These are phyloP conservation scores for Pholiota conissans DNA, from an alignment of 768 basidiomycete genomes.

Conservation along the genomic window DNA sequence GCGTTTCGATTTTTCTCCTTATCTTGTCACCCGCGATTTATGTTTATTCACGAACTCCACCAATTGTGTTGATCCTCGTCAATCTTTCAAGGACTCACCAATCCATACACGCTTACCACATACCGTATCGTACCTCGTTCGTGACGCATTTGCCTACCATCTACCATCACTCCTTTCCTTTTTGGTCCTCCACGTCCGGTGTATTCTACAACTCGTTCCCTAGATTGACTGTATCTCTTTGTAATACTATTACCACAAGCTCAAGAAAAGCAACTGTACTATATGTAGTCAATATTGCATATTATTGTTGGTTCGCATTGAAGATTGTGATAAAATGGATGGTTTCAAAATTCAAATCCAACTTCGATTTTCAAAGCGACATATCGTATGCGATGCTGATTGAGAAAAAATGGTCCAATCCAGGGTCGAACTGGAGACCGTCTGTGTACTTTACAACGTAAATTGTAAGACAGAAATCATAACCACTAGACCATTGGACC, in stretches of 20 bases:
- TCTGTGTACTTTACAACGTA: background rate
- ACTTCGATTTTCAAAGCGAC: too few relatives aligned
- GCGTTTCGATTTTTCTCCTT: background rate
- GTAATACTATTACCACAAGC: background rate
- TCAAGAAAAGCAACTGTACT: constrained; percentile 4
- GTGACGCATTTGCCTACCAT: background rate
- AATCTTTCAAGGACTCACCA: background rate
- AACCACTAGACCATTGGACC: constrained; percentile 7
- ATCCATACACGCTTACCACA: background rate
- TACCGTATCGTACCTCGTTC: background rate
- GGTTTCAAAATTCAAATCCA: too few relatives aligned
- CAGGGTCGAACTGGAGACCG: constrained; percentile 7
- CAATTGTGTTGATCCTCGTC: background rate
- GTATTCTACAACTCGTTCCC: background rate
- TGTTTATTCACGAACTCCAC: background rate
- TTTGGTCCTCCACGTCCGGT: background rate
- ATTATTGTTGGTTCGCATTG: too few relatives aligned
- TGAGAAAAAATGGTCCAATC: constrained; percentile 8
- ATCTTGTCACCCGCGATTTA: background rate
- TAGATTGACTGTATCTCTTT: constrained; percentile 3
- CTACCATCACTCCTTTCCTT: background rate
- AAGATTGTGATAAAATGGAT: too few relatives aligned
- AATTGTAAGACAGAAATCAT: constrained; percentile 10
- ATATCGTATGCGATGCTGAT: too few relatives aligned
- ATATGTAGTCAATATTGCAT: constrained; percentile 1